These are phyloP conservation scores for Colletotrichum karsti DNA, from an alignment of 2,329 filamentous ascomycete species.

Conservation along the genomic window DNA sequence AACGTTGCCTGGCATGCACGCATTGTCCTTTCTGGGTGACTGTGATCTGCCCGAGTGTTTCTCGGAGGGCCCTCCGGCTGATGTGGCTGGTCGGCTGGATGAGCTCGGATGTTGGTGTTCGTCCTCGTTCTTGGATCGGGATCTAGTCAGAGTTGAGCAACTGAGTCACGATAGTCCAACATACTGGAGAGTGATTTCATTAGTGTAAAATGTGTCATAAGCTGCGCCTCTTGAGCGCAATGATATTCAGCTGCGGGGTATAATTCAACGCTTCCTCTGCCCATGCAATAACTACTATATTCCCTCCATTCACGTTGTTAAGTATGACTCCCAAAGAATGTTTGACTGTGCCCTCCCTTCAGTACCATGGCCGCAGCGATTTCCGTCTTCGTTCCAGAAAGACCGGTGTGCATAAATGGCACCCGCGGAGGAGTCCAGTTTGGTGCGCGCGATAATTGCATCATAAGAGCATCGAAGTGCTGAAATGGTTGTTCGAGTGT, in stretches of 20 bases:
- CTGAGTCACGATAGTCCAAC: too few relatives aligned
- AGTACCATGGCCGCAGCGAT: conserved; percentile 2
- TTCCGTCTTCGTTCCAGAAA: background rate
- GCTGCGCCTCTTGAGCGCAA: background rate
- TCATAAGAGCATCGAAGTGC: background rate
- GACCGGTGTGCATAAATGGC: background rate
- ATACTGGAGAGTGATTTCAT: too few relatives aligned
- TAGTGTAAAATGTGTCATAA: too few relatives aligned
- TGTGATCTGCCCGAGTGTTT: background rate
- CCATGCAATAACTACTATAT: background rate
- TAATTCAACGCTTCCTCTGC: background rate
- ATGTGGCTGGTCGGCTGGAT: background rate
- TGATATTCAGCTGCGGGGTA: conserved; percentile 7
- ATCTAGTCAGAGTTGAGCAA: too few relatives aligned
- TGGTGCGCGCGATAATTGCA: background rate
- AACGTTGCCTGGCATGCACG: background rate
- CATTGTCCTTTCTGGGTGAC: too few relatives aligned
- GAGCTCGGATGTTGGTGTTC: too few relatives aligned
- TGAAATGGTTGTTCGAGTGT: background rate
- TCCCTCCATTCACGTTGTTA: background rate
- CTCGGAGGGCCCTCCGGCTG: background rate
- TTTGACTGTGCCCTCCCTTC: background rate
- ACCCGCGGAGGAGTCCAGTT: background rate
- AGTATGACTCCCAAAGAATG: background rate
- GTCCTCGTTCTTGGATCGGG: too few relatives aligned